Base-by-base conservation (phyloP, 2,329 filamentous ascomycete genomes). In the Colletotrichum aenigma region DNA sequence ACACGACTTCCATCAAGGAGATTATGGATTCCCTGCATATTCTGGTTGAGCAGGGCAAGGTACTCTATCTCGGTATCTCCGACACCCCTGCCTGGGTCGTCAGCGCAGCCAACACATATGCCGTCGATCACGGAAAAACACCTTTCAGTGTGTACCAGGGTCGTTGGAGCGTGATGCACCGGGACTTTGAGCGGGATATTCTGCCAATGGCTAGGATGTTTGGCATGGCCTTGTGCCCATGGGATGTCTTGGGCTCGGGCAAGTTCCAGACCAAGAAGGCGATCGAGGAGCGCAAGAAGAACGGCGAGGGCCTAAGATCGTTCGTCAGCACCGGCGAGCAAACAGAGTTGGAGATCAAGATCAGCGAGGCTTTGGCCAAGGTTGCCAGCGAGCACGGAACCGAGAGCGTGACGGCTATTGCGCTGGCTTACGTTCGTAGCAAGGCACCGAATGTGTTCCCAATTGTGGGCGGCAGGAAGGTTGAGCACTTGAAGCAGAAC, bases 221-320 rank as follows among this genome's bases (percentile, higher is more conserved):
- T 34, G 85, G 85, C 65, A 86, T 88, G 92, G 92, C 85, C 34
- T 78, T 93, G 3, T 84, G 87, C 1, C 91, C 92, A 0, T 94
- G 91, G 91, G 91, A 90, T 67, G 89, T 88, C 0, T 82, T 92
- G 12, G 90, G 90, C n/a, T 87, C 83, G 83, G 89, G 90, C 61
- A 84, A 85, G 70, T 89, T 90, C 82, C 87, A 89, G 81, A 84
- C 85, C 15, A 80, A 81, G 66, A 83, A 82, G 71, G 79, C 81
- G 60, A 52, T 85, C 58, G 82, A 84, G 73, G 78, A 81, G 76
- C 78, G 82, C 32, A 77, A 79, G 75, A 70, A 81, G 8, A 34
- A 66, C 1, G 87, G 86, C 36, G 88, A 89, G 81, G 85, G 82
- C 70, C 83, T 82, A 77, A 85, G 79, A 77, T 74, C 26, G 16